Conservation (phyloP, 495 filamentous ascomycete species). For the Trichoderma gamsii region DNA sequence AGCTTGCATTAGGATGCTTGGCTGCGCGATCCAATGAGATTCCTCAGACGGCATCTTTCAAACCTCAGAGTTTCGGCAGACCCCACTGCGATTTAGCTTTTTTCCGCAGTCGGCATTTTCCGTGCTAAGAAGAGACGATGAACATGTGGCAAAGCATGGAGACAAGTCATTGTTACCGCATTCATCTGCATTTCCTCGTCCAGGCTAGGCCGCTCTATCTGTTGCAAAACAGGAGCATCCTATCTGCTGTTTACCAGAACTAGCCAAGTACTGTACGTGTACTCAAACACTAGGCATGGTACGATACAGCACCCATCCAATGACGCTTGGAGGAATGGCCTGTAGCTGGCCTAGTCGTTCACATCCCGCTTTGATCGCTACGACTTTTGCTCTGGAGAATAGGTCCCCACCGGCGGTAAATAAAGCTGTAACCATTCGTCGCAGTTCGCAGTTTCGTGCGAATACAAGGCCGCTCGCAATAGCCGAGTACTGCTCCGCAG, state of each 20-base stretch:
- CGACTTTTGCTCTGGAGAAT: neutral
- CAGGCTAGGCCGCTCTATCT: too few relatives aligned
- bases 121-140: neutral
- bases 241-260: too few relatives aligned
- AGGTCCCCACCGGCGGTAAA: neutral
- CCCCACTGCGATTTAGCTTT: constrained; percentile 6
- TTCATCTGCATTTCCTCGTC: neutral
- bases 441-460: neutral
- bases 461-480: neutral
- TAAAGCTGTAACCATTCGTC: neutral
- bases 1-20: constrained; percentile 1
- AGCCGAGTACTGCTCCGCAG: neutral
- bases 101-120: constrained; percentile 12
- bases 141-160: neutral
- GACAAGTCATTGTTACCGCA: constrained; percentile 8
- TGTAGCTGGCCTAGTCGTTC: too few relatives aligned
- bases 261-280: neutral
- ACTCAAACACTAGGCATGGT: too few relatives aligned
- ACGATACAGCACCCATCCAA: too few relatives aligned
- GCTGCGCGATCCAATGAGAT: neutral
- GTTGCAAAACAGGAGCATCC: too few relatives aligned
- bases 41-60: neutral
- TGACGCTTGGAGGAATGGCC: too few relatives aligned
- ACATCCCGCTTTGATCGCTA: too few relatives aligned
- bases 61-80: neutral